Conservation (phyloP, 192 early-diverging fungal genomes). For the Backusella tuberculispora region DNA sequence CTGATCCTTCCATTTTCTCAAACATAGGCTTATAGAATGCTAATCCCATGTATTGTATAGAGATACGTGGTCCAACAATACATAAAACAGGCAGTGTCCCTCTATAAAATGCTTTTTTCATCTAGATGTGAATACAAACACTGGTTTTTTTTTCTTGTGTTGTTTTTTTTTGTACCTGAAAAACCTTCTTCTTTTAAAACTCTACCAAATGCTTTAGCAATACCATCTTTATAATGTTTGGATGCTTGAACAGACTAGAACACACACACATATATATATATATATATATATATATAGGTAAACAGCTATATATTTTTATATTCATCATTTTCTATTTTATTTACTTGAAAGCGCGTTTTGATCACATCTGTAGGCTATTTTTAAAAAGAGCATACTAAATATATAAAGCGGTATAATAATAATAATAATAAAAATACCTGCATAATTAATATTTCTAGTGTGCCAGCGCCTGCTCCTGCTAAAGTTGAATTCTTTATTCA, state of each 20-base stretch:
- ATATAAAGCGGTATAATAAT: background rate
- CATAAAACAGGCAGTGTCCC: conserved; percentile 47
- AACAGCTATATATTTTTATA: background rate
- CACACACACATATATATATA: no score
- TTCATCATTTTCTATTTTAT: background rate
- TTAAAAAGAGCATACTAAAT: background rate
- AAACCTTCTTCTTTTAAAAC: conserved; percentile 44
- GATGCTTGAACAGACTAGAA: conserved; percentile 42
- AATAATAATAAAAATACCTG: conserved; percentile 32
- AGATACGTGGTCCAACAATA: conserved; percentile 48
- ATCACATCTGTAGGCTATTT: conserved; percentile 50
- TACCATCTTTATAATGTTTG: conserved; percentile 40
- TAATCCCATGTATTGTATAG: conserved; percentile 47
- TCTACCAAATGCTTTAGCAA: conserved; percentile 35
- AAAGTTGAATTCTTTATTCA: conserved; percentile 38
- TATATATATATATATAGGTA: no score
- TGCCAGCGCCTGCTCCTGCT: conserved; percentile 47
- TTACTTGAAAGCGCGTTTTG: conserved; percentile 49
- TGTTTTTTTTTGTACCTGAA: conserved; percentile 21
- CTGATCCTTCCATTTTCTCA: conserved; percentile 43
- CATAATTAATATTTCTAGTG: conserved; percentile 46
- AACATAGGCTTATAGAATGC: conserved; percentile 51
- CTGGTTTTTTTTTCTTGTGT: background rate
- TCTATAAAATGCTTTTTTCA: conserved; percentile 40
- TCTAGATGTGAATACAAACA: no score